Evolutionary conservation across 371 early-diverging fungal species (phyloP).

Genomic region (Mortierella sp.): DNA sequence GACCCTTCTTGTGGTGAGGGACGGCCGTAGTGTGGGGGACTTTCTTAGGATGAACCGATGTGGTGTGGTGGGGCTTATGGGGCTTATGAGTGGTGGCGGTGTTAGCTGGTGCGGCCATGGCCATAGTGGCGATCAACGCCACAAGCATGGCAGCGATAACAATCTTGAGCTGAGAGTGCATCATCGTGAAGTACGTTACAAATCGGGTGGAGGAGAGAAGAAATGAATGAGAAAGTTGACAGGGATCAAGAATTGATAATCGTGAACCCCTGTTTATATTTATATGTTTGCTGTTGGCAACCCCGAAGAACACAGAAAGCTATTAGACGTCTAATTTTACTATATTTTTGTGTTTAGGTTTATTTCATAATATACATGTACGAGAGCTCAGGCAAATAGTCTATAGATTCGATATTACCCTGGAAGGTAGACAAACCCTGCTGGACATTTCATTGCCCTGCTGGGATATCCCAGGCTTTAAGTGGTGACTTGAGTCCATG

Average conservation of each 20-base stretch:
- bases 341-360: too few relatives aligned
- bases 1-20: conserved; percentile 6
- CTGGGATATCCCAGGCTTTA: too few relatives aligned
- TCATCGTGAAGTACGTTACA: conserved; percentile 8
- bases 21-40: not conserved
- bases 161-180: conserved; percentile 27
- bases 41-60: conserved; percentile 11
- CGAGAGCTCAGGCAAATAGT: too few relatives aligned
- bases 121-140: conserved; percentile 27
- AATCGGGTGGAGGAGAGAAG: not conserved
- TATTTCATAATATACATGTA: too few relatives aligned
- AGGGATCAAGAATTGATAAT: not conserved
- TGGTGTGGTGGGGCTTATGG: not conserved
- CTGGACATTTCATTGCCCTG: too few relatives aligned
- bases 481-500: too few relatives aligned
- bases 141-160: conserved; percentile 25
- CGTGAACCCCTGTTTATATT: not conserved
- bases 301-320: too few relatives aligned
- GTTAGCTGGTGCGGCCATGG: conserved; percentile 15
- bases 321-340: too few relatives aligned
- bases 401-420: too few relatives aligned
- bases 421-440: too few relatives aligned
- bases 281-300: not conserved
- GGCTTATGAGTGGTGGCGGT: not conserved
- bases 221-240: not conserved